Percentiles rank a stretch among this genome's conserved stretches.
Conservation (phyloP, 768 basidiomycete genomes). For the Cantharellus cinnabarinus region DNA sequence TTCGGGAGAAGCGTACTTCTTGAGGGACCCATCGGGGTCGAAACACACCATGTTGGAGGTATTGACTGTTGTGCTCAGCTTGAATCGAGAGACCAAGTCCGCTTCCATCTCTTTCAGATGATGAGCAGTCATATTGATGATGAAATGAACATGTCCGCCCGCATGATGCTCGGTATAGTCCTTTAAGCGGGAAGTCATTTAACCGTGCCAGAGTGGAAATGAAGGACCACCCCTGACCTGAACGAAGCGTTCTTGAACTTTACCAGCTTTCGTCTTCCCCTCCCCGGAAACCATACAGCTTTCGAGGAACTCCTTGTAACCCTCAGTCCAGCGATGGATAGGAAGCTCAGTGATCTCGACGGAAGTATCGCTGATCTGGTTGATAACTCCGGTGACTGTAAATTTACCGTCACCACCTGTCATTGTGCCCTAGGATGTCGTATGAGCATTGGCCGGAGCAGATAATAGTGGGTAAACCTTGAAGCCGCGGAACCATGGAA, state of each 20-base stretch:
- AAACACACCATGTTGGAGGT: slow-evolving; percentile 99
- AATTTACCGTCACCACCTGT: slow-evolving; percentile 60
- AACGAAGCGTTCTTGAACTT: background rate
- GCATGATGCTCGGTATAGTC: slow-evolving; percentile 97
- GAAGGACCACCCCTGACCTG: background rate
- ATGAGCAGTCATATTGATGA: slow-evolving; percentile 58
- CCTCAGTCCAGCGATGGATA: slow-evolving; percentile 85
- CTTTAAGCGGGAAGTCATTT: slow-evolving; percentile 21
- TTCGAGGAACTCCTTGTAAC: slow-evolving; percentile 83
- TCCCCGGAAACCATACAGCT: slow-evolving; percentile 50
- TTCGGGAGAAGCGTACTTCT: slow-evolving; percentile 75
- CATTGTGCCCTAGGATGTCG: slow-evolving; percentile 42
- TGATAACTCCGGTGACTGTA: slow-evolving; percentile 51
- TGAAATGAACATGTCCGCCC: slow-evolving; percentile 76
- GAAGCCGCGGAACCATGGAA: slow-evolving; percentile 96
- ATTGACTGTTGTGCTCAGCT: slow-evolving; percentile 60
- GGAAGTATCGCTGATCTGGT: slow-evolving; percentile 68
- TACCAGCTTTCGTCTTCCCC: background rate
- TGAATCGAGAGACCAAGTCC: slow-evolving; percentile 82
- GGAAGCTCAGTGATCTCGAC: slow-evolving; percentile 91
- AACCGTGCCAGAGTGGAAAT: background rate
- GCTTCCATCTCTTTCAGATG: slow-evolving; percentile 74
- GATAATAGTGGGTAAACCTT: slow-evolving; percentile 13
- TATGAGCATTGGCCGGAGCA: background rate
- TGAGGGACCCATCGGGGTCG: slow-evolving; percentile 89